Conservation (phyloP, 2,329 filamentous ascomycete species). For the Neurospora sp. region DNA sequence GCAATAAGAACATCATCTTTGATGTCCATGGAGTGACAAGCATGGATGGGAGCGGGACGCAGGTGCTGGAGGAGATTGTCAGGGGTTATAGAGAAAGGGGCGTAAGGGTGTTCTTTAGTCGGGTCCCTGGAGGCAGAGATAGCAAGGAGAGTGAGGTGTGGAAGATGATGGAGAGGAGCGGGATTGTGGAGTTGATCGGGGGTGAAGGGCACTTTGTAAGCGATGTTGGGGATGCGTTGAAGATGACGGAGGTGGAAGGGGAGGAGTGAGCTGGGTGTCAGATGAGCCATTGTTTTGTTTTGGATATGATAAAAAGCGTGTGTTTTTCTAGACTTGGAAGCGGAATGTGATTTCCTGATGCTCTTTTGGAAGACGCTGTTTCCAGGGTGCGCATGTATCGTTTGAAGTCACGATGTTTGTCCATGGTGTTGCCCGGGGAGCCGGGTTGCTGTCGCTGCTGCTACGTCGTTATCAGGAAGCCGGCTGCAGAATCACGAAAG, state of each 20-base stretch:
- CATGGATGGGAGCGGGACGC: constrained; percentile 85
- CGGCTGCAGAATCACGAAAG: no score
- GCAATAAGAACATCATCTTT: constrained; percentile 89
- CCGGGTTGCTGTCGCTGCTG: no score
- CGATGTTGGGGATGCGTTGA: constrained; percentile 75
- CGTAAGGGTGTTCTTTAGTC: constrained; percentile 66
- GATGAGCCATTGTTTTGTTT: background rate
- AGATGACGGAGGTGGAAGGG: constrained; percentile 66
- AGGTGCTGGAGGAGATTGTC: constrained; percentile 87
- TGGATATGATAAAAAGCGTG: background rate
- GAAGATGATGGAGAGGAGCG: constrained; percentile 63
- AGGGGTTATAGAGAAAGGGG: constrained; percentile 65
- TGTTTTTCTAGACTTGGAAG: background rate
- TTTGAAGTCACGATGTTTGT: background rate
- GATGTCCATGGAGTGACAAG: constrained; percentile 96
- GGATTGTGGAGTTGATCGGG: constrained; percentile 77
- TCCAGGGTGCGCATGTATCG: background rate
- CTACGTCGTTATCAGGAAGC: no score
- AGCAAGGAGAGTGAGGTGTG: constrained; percentile 48
- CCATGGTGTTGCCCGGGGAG: background rate
- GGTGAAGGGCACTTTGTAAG: constrained; percentile 70
- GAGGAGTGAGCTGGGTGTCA: constrained; percentile 20
- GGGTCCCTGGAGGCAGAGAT: constrained; percentile 31
- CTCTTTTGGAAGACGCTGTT: background rate
- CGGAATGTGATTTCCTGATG: background rate